Base-by-base conservation (phyloP, 257 asterid species). In the Scutellaria minor region DNA sequence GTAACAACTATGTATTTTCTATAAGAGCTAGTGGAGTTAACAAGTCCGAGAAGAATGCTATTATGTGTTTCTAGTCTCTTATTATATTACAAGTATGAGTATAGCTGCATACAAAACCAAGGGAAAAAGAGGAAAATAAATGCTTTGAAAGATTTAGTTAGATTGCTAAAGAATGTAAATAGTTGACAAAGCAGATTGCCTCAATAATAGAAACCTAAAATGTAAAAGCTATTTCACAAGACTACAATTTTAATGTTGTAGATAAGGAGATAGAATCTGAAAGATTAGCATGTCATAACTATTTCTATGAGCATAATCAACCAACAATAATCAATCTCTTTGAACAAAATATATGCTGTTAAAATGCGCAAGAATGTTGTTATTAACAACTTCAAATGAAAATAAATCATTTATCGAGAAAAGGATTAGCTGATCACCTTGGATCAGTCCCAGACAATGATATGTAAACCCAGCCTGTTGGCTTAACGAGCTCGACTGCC, bases 401-500 rank as follows among this genome's bases (percentile, higher is more conserved):
- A 5, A 54, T 18, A 64, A 18, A 63, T 64, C 52, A 40, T 20
- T 12, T 7, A 37, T 7, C 35, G 42, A 7, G 65, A 53, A 5
- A 57, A 54, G 62, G 27, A 27, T 76, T 27, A 60, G 74, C 9
- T 55, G 39, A 83, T 73, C 47, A 91, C 99, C 97, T 88, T 45
- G 99, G 96, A 70, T 92, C 98, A 83, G 70, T 88, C 39, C 98
- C 98, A 27, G 99, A 95, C 81, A 95, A 82, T 22, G 96, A 90
- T 66, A 88, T 81, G 78, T 87, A 80, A 80, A 90, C 87, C 98
- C 99, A 95, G 35, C 98, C 98, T 50, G 85, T 85, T 52, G 99
- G 96, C 84, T 90, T 92, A 79, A 81, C 87, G 74, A 95, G 97
- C 71, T 92, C 97, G 83, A 90, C 91, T 13, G 86, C 73, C 75